A percentile compares a stretch with the other conserved stretches of the same genome.
These are phyloP conservation scores for Termitomyces sp. DNA, from an alignment of 768 basidiomycete genomes.

Conservation along the genomic window DNA sequence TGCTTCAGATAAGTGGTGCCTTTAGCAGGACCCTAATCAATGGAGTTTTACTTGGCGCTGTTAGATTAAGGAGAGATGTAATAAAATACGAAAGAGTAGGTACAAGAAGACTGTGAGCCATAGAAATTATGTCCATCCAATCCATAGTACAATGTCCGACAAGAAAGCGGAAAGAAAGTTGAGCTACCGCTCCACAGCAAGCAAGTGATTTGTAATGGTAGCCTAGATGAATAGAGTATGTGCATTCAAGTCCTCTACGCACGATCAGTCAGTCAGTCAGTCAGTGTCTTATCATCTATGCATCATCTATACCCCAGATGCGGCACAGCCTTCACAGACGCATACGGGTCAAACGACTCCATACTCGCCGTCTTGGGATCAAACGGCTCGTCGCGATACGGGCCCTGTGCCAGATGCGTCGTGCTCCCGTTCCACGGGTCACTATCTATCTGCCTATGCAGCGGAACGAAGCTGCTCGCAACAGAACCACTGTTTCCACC, in stretches of 20 bases:
- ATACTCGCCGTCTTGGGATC: slow-evolving; percentile 10
- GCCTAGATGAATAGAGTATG: not conserved
- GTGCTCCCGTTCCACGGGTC: slow-evolving; percentile 54
- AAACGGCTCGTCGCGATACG: slow-evolving; percentile 24
- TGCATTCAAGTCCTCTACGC: not conserved
- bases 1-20: not conserved
- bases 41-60: not conserved
- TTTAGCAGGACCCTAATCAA: not conserved
- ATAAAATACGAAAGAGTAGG: not conserved
- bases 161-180: not conserved
- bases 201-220: not conserved
- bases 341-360: slow-evolving; percentile 33
- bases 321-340: slow-evolving; percentile 3
- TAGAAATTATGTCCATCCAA: slow-evolving; percentile 2
- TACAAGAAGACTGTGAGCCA: not conserved
- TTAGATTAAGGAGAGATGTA: not conserved
- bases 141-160: slow-evolving; percentile 3
- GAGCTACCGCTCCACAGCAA: not conserved
- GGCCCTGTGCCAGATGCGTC: slow-evolving; percentile 32
- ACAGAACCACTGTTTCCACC: slow-evolving; percentile 31
- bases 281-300: not conserved
- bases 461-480: slow-evolving; percentile 64
- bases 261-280: not conserved
- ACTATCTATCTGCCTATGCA: slow-evolving; percentile 53
- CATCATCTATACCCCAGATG: slow-evolving; percentile 2